phyloP scores from a whole-genome alignment of 495 filamentous ascomycete genomes.

The Filosporella fistucella region DNA sequence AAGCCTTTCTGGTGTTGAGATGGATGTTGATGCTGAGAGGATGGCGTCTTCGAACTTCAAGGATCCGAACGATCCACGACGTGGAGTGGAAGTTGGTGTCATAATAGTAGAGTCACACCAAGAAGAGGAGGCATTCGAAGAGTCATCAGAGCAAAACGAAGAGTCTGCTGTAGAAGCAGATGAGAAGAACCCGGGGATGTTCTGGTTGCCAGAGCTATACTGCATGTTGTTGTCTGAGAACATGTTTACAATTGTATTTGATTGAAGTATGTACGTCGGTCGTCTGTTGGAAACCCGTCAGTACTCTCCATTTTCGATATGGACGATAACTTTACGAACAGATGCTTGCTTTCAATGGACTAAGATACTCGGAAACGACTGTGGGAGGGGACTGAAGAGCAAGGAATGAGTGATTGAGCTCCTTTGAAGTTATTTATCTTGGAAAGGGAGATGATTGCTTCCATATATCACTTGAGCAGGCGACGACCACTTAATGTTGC shows the following conservation, averaged over 20 bases:
- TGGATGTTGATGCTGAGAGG: background rate
- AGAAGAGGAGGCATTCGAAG: background rate
- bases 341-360: too few relatives aligned
- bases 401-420: too few relatives aligned
- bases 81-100: background rate
- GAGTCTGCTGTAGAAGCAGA: background rate
- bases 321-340: too few relatives aligned
- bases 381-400: too few relatives aligned
- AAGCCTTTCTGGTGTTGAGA: background rate
- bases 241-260: background rate
- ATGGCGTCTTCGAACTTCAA: conserved; percentile 2
- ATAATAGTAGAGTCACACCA: conserved; percentile 1
- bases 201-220: background rate
- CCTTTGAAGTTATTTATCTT: too few relatives aligned
- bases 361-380: too few relatives aligned
- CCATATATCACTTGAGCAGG: too few relatives aligned
- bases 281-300: too few relatives aligned
- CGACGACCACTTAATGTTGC: too few relatives aligned
- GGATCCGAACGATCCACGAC: background rate
- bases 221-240: background rate
- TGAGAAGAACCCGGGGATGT: too few relatives aligned
- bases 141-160: background rate
- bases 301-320: too few relatives aligned
- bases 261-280: background rate
- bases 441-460: too few relatives aligned